Evolutionary conservation across 768 basidiomycete species (phyloP), one percentile per base, ranked within the genome.

Genomic region (Kondoa malvinella): DNA sequence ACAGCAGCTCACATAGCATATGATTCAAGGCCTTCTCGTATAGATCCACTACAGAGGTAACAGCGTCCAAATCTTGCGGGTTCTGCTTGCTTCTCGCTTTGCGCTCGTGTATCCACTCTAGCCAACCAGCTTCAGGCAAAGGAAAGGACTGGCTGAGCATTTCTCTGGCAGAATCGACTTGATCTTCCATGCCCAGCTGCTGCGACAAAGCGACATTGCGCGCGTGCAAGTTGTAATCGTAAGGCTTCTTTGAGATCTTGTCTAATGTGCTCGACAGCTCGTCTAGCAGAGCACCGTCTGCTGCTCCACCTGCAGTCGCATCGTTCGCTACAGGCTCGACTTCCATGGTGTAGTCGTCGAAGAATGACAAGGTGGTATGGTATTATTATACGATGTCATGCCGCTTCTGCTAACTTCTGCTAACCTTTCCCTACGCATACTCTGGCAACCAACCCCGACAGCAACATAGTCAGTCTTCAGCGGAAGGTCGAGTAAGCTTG

Each of bases 71-170:
- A 27, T 33, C 27, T 33, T 67, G 56, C 59, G 65, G 30, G 15
- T 57, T 40, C 16, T 25, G 21, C 2, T 17, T 57, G 2, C 17
- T 17, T 17, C 26, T 25, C 27, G 21, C 60, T 50, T 67, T 30
- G 30, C 30, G 17, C 31, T 67, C 67, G 4, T 34, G 15, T 26
- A 67, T 62, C 69, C 69, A 69, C 16, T 67, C 16, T 8, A 56
- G 17, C 67, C 57, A 62, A 40, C 3, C 8, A 32, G 40, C 21
- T 50, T 50, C 40, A 50, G 40, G 40, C 21, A 63, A 32, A 32
- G 61, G 61, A 33, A 30, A 32, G 26, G 14, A 63, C 61, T 63
- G 61, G 32, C n/a, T 29, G 3, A 63, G 8, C 27, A 63, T 27
- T 3, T 63, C 32, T n/a, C 61, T 27, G 3, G 61, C 61, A 32